Percentiles rank a stretch among this genome's conserved stretches.
These are phyloP conservation scores for Boletus tomentosulus DNA, from an alignment of 768 basidiomycete species.

Conservation along the genomic window DNA sequence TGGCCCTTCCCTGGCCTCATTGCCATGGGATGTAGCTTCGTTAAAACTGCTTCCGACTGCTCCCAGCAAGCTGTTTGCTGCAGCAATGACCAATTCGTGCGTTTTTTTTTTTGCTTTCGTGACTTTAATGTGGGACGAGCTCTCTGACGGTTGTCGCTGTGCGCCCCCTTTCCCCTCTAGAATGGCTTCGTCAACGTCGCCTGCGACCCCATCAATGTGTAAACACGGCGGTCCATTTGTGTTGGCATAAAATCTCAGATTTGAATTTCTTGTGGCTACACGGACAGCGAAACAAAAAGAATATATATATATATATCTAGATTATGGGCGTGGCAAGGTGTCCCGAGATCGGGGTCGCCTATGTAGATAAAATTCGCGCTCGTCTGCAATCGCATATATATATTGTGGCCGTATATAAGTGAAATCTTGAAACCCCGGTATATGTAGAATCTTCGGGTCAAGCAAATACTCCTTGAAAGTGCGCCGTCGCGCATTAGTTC, in stretches of 20 bases:
- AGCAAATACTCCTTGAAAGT: not conserved
- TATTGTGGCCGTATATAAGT: not conserved
- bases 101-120: not conserved
- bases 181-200: not conserved
- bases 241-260: not conserved
- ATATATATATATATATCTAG: not conserved
- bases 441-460: too few relatives aligned
- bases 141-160: not conserved
- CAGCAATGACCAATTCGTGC: not conserved
- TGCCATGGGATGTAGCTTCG: not conserved
- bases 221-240: not conserved
- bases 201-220: slow-evolving; percentile 12
- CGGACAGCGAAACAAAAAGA: not conserved
- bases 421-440: too few relatives aligned
- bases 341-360: not conserved
- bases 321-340: not conserved
- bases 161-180: slow-evolving; percentile 2
- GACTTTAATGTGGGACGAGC: not conserved
- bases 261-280: slow-evolving; percentile 2
- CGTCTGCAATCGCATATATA: not conserved
- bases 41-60: not conserved
- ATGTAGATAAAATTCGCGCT: not conserved
- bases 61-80: slow-evolving; percentile 9
- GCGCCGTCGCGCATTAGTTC: not conserved
- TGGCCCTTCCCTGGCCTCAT: not conserved